phyloP scores from a whole-genome alignment of 169 alveolate genomes.

The Cryptosporidium muris region DNA sequence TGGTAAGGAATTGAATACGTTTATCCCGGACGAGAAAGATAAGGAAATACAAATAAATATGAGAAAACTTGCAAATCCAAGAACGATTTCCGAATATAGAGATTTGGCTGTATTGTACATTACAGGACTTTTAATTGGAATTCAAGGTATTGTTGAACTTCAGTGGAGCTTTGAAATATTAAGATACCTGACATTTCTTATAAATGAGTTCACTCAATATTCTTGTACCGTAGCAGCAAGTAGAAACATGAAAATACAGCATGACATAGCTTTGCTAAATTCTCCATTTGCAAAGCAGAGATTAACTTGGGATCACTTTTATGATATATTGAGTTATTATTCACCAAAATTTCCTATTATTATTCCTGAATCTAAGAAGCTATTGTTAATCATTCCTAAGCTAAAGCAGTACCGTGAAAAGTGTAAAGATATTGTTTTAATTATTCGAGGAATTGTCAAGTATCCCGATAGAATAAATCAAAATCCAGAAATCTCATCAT shows the following conservation, averaged over 20 bases:
- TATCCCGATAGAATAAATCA: neutral
- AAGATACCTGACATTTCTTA: conserved; percentile 27
- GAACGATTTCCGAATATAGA: conserved; percentile 9
- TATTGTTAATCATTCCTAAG: too few relatives aligned
- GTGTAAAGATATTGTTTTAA: too few relatives aligned
- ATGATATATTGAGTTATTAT: conserved; percentile 32
- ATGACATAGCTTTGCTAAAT: conserved; percentile 16
- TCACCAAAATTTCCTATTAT: conserved; percentile 67
- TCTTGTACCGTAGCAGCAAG: neutral
- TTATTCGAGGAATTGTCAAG: neutral
- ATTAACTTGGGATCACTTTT: conserved; percentile 47
- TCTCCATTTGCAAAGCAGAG: conserved; percentile 7
- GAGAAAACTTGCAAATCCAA: conserved; percentile 7
- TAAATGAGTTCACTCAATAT: conserved; percentile 2
- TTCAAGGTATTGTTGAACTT: conserved; percentile 27
- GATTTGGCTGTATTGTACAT: conserved; percentile 22
- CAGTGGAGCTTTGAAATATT: conserved; percentile 51
- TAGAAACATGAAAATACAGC: conserved; percentile 15
- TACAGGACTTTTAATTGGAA: conserved; percentile 26
- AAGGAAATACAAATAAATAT: conserved; percentile 6
- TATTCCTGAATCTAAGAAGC: too few relatives aligned
- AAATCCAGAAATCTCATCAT: neutral
- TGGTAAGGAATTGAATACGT: neutral
- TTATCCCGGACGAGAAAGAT: conserved; percentile 1
- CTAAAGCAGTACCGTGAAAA: too few relatives aligned